Evolutionary conservation across 2,329 filamentous ascomycete species (phyloP).

Genomic region (Fusarium sp.): DNA sequence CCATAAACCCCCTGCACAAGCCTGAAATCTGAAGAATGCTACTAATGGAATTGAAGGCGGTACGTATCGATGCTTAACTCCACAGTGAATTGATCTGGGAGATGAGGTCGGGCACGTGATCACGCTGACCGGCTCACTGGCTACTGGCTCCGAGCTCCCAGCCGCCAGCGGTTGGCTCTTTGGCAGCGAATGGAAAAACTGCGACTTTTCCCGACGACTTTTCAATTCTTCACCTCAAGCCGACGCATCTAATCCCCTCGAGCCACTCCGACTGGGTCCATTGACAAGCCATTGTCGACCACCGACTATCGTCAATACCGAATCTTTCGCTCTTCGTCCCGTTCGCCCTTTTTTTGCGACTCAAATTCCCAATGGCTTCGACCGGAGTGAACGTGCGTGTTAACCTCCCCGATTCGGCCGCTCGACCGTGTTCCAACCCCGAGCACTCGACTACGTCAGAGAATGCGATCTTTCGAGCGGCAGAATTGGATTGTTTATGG

Average conservation of each 20-base stretch:
- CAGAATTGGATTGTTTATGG: conserved; percentile 25
- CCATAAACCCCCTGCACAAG: conserved; percentile 25
- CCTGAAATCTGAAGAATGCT: conserved; percentile 6
- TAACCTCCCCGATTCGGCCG: conserved; percentile 46
- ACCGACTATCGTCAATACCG: conserved; percentile 50
- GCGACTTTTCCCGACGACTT: conserved; percentile 61
- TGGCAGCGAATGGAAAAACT: conserved; percentile 54
- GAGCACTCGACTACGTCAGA: conserved; percentile 31
- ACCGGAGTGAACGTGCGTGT: conserved; percentile 75
- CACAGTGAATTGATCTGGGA: conserved; percentile 8
- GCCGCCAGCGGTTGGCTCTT: conserved; percentile 41
- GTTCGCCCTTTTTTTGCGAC: conserved; percentile 57
- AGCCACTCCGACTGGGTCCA: conserved; percentile 57
- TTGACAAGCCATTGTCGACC: conserved; percentile 58
- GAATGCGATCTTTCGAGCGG: conserved; percentile 27
- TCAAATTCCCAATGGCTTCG: conserved; percentile 68
- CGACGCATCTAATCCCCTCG: conserved; percentile 55
- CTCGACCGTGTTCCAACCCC: conserved; percentile 38
- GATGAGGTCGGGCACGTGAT: conserved; percentile 42
- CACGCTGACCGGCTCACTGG: conserved; percentile 39
- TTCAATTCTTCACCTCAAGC: conserved; percentile 55
- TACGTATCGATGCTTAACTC: conserved; percentile 17
- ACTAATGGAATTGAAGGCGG: conserved; percentile 10
- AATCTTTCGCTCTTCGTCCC: conserved; percentile 52
- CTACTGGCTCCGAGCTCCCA: conserved; percentile 50